Evolutionary conservation across 306 rosid species (phyloP).

Genomic region (Glycine soja): DNA sequence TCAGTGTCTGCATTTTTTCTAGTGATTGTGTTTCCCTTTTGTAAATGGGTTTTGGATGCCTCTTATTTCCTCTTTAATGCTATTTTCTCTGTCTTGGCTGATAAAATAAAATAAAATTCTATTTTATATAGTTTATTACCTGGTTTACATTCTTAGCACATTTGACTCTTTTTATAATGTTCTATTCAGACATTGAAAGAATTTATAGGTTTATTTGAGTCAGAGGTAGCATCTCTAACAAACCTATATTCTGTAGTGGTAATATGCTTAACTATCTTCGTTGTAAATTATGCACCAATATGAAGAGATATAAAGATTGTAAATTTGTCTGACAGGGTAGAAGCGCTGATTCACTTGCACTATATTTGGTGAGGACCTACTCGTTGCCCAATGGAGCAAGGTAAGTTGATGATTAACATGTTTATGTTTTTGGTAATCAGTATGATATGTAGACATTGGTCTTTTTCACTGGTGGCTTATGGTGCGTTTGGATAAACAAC

Average conservation of each 20-base stretch:
- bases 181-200: constrained; percentile 74
- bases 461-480: constrained; percentile 35
- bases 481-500: neutral
- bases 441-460: constrained; percentile 9
- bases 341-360: constrained; percentile 93
- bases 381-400: constrained; percentile 92
- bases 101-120: neutral
- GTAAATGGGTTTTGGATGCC: too few relatives aligned
- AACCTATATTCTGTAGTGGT: constrained; percentile 83
- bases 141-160: constrained; percentile 16
- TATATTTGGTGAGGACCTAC: constrained; percentile 97
- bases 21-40: too few relatives aligned
- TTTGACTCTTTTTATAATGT: constrained; percentile 40
- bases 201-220: constrained; percentile 75
- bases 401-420: constrained; percentile 54
- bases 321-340: constrained; percentile 75
- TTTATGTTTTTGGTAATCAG: neutral
- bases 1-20: too few relatives aligned
- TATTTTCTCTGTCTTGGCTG: too few relatives aligned
- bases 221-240: constrained; percentile 82
- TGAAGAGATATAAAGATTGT: constrained; percentile 40
- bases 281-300: constrained; percentile 17
- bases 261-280: constrained; percentile 52
- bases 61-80: too few relatives aligned
- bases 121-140: constrained; percentile 29